These are phyloP conservation scores for Pichia deserticola DNA, from an alignment of 805 yeast species.

Conservation along the genomic window DNA sequence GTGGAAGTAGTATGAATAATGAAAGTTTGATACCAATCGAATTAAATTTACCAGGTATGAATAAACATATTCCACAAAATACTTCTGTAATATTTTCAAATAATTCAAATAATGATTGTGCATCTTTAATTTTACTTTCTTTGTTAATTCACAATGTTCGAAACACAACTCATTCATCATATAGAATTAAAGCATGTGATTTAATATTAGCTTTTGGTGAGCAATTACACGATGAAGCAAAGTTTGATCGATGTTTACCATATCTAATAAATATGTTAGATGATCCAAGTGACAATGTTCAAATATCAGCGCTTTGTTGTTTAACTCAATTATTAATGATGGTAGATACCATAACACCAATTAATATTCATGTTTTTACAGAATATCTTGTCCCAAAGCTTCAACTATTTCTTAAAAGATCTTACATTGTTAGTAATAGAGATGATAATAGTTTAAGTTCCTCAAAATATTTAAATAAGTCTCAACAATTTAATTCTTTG, in stretches of 20 bases:
- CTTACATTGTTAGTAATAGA: conserved; percentile 20
- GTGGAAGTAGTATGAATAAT: conserved; percentile 7
- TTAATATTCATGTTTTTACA: conserved; percentile 69
- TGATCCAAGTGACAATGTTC: conserved; percentile 59
- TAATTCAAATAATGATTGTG: conserved; percentile 30
- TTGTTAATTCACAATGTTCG: conserved; percentile 53
- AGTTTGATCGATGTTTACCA: conserved; percentile 80
- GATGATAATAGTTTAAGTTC: not conserved
- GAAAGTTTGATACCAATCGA: conserved; percentile 31
- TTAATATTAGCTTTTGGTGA: conserved; percentile 70
- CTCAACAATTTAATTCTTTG: conserved; percentile 1
- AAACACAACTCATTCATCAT: conserved; percentile 51
- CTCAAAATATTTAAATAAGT: not conserved
- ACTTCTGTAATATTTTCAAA: conserved; percentile 25
- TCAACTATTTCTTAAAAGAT: conserved; percentile 32
- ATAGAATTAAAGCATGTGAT: conserved; percentile 66
- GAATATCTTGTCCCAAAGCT: conserved; percentile 78
- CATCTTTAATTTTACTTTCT: conserved; percentile 52
- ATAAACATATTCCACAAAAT: conserved; percentile 36
- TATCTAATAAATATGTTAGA: conserved; percentile 66
- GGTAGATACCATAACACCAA: conserved; percentile 60
- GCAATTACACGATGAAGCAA: conserved; percentile 70
- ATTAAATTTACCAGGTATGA: conserved; percentile 47
- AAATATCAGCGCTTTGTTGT: conserved; percentile 54
- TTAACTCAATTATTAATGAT: conserved; percentile 60